Base-by-base conservation (phyloP, 2,329 filamentous ascomycete genomes). In the Alternaria brassicicola region DNA sequence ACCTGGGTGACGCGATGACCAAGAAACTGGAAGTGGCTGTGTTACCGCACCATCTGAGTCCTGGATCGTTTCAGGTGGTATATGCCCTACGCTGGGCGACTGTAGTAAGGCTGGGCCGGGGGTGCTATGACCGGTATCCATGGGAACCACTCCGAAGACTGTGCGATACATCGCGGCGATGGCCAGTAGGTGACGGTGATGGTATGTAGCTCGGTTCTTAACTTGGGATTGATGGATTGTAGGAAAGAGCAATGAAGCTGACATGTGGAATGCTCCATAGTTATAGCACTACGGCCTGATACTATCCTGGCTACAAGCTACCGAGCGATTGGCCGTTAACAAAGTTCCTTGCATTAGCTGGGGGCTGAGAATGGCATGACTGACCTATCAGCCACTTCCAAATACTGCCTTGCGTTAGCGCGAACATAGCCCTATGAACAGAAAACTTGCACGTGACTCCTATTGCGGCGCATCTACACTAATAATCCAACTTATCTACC, bases 141-240 rank as follows among this genome's bases (percentile, higher is more conserved):
- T 4, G 8, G n/a, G 35, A 3, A 1, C 4, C 0, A 9, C 3
- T 8, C 9, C n/a, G 9, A 8, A 36, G 2, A 9, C 0, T 36
- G n/a, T 36, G n/a, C 4, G 8, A 10, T 19, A 19, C n/a, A 36
- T 4, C 9, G 8, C 8, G 9, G 4, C 35, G 3, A n/a, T 17
- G n/a, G n/a, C 7, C 19, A 9, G 8, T 10, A 10, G 3, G n/a
- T 19, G 35, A 36, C 4, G n/a, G n/a, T 9, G 35, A 10, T 36
- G n/a, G 9, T 19, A 10, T 19, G 35, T 8, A 19, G n/a, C 35
- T 3, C 6, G 13, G n/a, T 19, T 0, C 1, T 3, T 19, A 19
- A 19, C 35, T 9, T 36, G n/a, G 3, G 6, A 36, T 36, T 36
- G 35, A 12, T 17, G 7, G 13, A 5, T 30, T 17, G 35, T 19